These are phyloP conservation scores for Lachancea sp. DNA, from an alignment of 805 yeast species.

Conservation along the genomic window DNA sequence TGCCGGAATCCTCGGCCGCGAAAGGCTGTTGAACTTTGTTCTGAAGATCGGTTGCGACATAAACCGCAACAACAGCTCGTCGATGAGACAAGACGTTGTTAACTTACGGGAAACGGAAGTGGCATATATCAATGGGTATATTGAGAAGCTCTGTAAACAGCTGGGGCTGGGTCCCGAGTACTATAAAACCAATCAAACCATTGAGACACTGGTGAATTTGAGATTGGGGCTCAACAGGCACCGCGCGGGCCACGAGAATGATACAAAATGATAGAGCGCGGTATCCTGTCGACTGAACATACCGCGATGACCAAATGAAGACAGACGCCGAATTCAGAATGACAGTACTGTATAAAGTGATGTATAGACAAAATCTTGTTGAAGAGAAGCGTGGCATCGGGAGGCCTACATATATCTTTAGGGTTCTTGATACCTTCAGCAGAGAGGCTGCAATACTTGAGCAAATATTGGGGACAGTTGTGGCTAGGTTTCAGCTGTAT, in stretches of 20 bases:
- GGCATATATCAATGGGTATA: slow-evolving; percentile 76
- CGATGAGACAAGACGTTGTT: slow-evolving; percentile 50
- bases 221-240: slow-evolving; percentile 27
- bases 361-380: too few species aligned
- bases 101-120: slow-evolving; percentile 62
- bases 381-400: too few species aligned
- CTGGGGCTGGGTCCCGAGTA: slow-evolving; percentile 30
- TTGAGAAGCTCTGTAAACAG: slow-evolving; percentile 48
- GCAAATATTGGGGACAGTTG: too few species aligned
- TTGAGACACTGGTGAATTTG: slow-evolving; percentile 32
- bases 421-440: too few species aligned
- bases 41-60: slow-evolving; percentile 38
- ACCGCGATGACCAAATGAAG: too few species aligned
- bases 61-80: slow-evolving; percentile 50
- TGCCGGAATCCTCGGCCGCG: slow-evolving; percentile 26
- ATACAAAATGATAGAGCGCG: too few species aligned
- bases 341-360: too few species aligned
- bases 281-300: too few species aligned
- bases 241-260: slow-evolving; percentile 9
- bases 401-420: too few species aligned
- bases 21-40: slow-evolving; percentile 32
- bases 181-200: slow-evolving; percentile 30
- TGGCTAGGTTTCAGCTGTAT: too few species aligned
- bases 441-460: too few species aligned
- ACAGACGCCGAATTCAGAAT: too few species aligned